These are phyloP conservation scores for Trichosanthes truncata DNA, from an alignment of 306 rosid genomes.

Conservation along the genomic window DNA sequence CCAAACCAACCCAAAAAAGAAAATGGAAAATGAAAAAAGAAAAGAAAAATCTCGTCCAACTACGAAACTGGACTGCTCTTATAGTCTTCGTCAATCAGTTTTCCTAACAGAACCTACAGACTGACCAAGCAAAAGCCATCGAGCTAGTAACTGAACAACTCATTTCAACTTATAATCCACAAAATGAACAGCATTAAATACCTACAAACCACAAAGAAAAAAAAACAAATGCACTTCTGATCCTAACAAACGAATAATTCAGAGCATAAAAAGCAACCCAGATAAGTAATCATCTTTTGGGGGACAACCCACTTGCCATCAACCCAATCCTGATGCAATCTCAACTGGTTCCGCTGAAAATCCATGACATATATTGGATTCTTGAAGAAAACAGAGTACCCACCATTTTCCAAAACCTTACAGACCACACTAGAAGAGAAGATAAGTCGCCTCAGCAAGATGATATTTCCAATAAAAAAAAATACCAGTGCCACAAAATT, in stretches of 20 bases:
- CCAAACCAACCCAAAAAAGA: no score
- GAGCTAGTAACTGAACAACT: background rate
- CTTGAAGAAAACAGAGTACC: slow-evolving; percentile 24
- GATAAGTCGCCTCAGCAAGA: background rate
- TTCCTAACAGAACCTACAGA: background rate
- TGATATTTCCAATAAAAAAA: background rate
- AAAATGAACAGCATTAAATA: background rate
- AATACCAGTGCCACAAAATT: background rate
- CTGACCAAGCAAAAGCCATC: background rate
- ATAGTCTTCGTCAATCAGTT: background rate
- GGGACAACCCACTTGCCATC: slow-evolving; percentile 29
- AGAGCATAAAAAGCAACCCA: background rate
- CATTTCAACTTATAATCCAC: background rate
- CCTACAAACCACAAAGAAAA: background rate
- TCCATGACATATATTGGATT: slow-evolving; percentile 30
- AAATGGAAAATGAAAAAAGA: no score
- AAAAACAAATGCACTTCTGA: background rate
- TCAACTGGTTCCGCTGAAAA: slow-evolving; percentile 17
- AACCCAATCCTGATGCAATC: slow-evolving; percentile 34
- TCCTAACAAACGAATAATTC: background rate
- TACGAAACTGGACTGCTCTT: background rate
- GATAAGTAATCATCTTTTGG: slow-evolving; percentile 18
- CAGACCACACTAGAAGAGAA: slow-evolving; percentile 7
- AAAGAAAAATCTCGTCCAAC: background rate
- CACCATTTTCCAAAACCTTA: no score